Evolutionary conservation across 2,329 filamentous ascomycete genomes (phyloP).

Genomic region (Neofusicoccum parvum): DNA sequence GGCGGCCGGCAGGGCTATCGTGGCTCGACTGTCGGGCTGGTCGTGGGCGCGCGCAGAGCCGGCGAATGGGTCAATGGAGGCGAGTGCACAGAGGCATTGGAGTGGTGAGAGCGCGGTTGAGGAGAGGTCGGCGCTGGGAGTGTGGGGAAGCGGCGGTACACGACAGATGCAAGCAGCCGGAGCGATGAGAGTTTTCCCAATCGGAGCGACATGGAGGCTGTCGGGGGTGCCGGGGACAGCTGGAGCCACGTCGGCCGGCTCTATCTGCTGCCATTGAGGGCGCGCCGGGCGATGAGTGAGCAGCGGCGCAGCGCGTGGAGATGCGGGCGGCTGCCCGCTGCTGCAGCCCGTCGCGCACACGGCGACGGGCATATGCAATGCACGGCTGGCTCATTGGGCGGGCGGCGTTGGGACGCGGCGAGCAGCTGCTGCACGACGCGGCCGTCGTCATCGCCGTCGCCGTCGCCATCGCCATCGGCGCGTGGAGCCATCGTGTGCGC

Average conservation of each 20-base stretch:
- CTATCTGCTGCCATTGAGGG: slow-evolving; percentile 17
- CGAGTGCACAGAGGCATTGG: neutral
- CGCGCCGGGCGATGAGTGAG: neutral
- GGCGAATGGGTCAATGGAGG: too few species aligned
- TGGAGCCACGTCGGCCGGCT: slow-evolving; percentile 14
- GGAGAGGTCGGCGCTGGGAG: neutral
- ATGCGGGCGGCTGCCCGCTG: neutral
- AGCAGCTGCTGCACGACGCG: neutral
- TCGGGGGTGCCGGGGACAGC: slow-evolving; percentile 4
- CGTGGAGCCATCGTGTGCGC: too few species aligned
- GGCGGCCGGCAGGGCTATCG: slow-evolving; percentile 3
- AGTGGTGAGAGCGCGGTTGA: neutral
- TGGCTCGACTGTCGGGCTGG: slow-evolving; percentile 9
- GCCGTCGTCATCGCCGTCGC: too few species aligned
- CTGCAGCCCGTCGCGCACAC: slow-evolving; percentile 4
- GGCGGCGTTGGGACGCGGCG: neutral
- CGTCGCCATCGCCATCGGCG: too few species aligned
- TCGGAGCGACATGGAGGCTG: neutral
- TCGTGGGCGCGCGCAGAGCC: neutral
- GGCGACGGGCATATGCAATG: slow-evolving; percentile 14
- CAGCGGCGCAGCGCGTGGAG: neutral
- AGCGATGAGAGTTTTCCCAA: neutral
- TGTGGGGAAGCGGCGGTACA: slow-evolving; percentile 9
- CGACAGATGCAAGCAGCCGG: slow-evolving; percentile 6
- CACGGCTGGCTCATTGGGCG: neutral